Evolutionary conservation across 257 asterid genomes (phyloP).

Genomic region (Thymus quinquecostatus): DNA sequence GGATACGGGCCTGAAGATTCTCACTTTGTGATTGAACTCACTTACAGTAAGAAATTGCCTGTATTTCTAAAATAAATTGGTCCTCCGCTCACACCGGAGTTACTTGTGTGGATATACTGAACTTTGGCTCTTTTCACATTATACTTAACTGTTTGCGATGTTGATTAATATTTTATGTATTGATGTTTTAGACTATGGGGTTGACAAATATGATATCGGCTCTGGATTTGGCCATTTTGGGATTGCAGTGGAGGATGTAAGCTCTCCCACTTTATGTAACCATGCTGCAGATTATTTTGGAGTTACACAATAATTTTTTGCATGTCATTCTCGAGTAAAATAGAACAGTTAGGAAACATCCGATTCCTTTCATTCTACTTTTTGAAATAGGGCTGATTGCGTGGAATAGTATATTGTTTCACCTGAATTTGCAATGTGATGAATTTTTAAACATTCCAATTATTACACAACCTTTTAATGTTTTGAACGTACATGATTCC

Average conservation of each 20-base stretch:
- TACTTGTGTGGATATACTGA: conserved; percentile 25
- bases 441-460: too few relatives aligned
- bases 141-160: conserved; percentile 16
- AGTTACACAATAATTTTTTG: conserved; percentile 14
- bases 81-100: conserved; percentile 20
- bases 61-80: conserved; percentile 8
- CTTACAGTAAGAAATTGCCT: conserved; percentile 70
- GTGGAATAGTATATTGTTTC: too few relatives aligned
- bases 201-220: conserved; percentile 91
- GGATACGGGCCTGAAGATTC: conserved; percentile 99
- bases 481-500: too few relatives aligned
- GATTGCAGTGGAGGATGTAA: conserved; percentile 96
- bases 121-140: conserved; percentile 3
- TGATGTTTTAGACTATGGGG: conserved; percentile 80
- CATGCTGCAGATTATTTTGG: conserved; percentile 5
- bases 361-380: conserved; percentile 4
- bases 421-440: too few relatives aligned
- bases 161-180: conserved; percentile 29
- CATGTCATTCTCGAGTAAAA: background rate
- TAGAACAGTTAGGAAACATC: background rate
- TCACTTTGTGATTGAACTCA: conserved; percentile 95
- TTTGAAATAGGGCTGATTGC: background rate
- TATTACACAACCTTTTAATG: too few relatives aligned
- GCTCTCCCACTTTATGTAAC: conserved; percentile 39
- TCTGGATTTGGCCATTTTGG: conserved; percentile 95